Percentiles rank a stretch among this genome's conserved stretches.
phyloP scores from a whole-genome alignment of 495 filamentous ascomycete species.

The Aspergillus carlsbadensis region DNA sequence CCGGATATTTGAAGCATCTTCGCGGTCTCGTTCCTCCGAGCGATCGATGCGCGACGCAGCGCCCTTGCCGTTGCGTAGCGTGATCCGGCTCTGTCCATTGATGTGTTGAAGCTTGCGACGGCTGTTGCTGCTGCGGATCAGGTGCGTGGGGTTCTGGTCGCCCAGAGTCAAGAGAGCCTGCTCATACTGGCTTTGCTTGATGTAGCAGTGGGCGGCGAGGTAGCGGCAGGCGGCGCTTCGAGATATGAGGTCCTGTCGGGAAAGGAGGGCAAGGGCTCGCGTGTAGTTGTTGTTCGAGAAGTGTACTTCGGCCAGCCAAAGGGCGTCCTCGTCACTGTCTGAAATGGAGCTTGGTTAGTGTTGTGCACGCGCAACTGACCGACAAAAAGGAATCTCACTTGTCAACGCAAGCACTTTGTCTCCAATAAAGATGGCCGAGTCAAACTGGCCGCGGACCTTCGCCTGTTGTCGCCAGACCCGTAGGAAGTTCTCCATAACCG shows the following conservation, averaged over 20 bases:
- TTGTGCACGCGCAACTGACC: background rate
- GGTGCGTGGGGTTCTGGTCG: slow-evolving; percentile 86
- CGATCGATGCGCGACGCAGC: slow-evolving; percentile 50
- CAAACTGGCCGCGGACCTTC: slow-evolving; percentile 88
- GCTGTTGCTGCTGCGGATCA: slow-evolving; percentile 67
- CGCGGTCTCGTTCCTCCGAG: slow-evolving; percentile 62
- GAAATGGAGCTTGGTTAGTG: slow-evolving; percentile 13
- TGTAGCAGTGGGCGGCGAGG: slow-evolving; percentile 87
- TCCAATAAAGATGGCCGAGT: slow-evolving; percentile 91
- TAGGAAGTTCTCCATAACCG: slow-evolving; percentile 82
- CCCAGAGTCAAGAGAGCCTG: slow-evolving; percentile 87
- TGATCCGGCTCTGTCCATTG: slow-evolving; percentile 50
- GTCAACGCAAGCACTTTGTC: slow-evolving; percentile 96
- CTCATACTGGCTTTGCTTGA: slow-evolving; percentile 84
- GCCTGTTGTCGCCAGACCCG: slow-evolving; percentile 92
- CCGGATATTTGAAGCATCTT: slow-evolving; percentile 69
- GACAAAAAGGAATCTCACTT: slow-evolving; percentile 51
- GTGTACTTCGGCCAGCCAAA: slow-evolving; percentile 92
- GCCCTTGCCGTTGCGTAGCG: slow-evolving; percentile 45
- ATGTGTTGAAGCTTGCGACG: slow-evolving; percentile 59
- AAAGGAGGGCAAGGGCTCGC: slow-evolving; percentile 79
- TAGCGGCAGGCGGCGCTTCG: slow-evolving; percentile 84
- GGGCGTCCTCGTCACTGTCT: slow-evolving; percentile 90
- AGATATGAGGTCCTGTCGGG: slow-evolving; percentile 79
- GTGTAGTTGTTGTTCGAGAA: slow-evolving; percentile 93